phyloP scores from a whole-genome alignment of 441 rosid genomes.

The Rhodomyrtus psidioides region DNA sequence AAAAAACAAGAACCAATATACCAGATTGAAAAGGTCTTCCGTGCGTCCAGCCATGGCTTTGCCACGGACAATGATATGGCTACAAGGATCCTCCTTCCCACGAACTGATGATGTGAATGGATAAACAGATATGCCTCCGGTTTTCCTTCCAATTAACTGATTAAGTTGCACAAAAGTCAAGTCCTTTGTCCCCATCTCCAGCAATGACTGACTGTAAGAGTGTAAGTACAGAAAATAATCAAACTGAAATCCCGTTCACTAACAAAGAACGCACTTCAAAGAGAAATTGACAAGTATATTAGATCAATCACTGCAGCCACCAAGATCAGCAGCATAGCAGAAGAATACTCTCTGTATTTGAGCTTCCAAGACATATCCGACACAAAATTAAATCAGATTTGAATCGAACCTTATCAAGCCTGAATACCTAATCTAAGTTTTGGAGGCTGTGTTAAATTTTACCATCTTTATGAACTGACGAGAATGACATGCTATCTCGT shows the following conservation, averaged over 20 bases:
- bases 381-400: not conserved
- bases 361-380: not conserved
- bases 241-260: not conserved
- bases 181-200: slow-evolving; percentile 98
- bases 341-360: not conserved
- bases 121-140: slow-evolving; percentile 94
- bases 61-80: slow-evolving; percentile 85
- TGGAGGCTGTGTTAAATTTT: not conserved
- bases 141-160: slow-evolving; percentile 97
- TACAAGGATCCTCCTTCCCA: slow-evolving; percentile 69
- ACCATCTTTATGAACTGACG: not conserved
- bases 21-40: slow-evolving; percentile 87
- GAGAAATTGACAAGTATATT: not conserved
- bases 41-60: slow-evolving; percentile 92
- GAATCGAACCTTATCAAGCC: not conserved
- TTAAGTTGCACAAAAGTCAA: slow-evolving; percentile 90
- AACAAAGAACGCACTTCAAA: not conserved
- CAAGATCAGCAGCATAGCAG: not conserved
- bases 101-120: slow-evolving; percentile 78
- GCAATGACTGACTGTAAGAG: slow-evolving; percentile 73
- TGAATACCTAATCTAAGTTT: not conserved
- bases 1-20: slow-evolving; percentile 10
- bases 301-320: not conserved
- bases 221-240: not conserved
- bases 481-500: not conserved